Conservation (phyloP, 208 protist genomes). For the Crithidia expoeki region DNA sequence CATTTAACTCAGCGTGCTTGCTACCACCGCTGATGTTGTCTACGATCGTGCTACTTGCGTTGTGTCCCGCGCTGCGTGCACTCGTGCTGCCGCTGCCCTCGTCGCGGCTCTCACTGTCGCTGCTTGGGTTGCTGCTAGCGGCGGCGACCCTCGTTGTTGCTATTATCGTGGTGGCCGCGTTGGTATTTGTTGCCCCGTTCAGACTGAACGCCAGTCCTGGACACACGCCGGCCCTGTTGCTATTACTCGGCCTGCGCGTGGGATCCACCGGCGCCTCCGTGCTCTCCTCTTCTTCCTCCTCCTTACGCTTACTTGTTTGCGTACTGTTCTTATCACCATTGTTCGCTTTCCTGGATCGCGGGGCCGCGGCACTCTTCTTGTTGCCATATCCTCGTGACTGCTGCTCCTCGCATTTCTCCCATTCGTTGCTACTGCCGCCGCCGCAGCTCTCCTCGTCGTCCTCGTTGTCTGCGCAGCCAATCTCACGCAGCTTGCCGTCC, state of each 20-base stretch:
- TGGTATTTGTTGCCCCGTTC: background rate
- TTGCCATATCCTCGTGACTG: background rate
- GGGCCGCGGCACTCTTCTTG: no score
- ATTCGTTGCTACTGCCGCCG: slow-evolving; percentile 1
- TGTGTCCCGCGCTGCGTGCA: slow-evolving; percentile 21
- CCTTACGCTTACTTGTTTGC: background rate
- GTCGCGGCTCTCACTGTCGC: slow-evolving; percentile 18
- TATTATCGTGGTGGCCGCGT: background rate
- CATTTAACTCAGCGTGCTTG: no score
- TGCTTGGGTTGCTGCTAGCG: background rate
- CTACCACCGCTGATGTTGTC: background rate
- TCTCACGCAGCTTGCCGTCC: slow-evolving; percentile 8
- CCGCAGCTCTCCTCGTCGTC: background rate
- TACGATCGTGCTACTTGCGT: background rate
- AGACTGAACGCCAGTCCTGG: background rate
- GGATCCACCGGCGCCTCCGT: background rate
- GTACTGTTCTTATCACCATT: no score
- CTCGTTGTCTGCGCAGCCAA: slow-evolving; percentile 9
- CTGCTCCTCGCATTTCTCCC: slow-evolving; percentile 6
- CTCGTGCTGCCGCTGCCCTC: slow-evolving; percentile 26
- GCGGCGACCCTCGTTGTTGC: background rate
- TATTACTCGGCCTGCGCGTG: background rate
- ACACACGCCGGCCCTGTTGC: background rate
- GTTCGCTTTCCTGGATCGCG: no score
- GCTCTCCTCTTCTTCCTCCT: background rate